These are phyloP conservation scores for Sequoia sempervirens DNA, from an alignment of 75 land plant species.

Conservation along the genomic window DNA sequence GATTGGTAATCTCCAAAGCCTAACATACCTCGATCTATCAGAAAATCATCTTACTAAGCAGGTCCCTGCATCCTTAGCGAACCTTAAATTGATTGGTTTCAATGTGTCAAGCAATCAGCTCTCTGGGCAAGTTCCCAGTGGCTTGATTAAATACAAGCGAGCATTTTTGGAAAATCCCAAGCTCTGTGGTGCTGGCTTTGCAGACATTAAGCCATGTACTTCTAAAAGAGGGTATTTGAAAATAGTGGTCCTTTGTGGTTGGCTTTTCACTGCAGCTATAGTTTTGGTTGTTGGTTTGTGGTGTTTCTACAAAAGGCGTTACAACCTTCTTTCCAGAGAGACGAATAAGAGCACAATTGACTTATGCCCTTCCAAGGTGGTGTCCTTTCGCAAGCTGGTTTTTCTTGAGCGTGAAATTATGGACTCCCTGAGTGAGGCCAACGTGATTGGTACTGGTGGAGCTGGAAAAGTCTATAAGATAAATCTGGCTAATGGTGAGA, in stretches of 20 bases:
- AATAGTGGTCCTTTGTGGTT: conserved; percentile 25
- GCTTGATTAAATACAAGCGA: conserved; percentile 37
- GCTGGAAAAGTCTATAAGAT: conserved; percentile 43
- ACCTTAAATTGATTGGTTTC: conserved; percentile 23
- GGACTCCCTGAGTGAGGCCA: conserved; percentile 25
- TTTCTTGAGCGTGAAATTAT: conserved; percentile 21
- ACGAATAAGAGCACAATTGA: conserved; percentile 14
- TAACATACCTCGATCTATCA: conserved; percentile 25
- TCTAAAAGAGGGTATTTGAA: neutral
- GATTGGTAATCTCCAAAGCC: conserved; percentile 24
- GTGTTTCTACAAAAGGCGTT: conserved; percentile 36
- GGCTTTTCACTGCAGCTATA: conserved; percentile 22
- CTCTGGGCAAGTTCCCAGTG: conserved; percentile 51
- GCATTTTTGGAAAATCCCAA: conserved; percentile 17
- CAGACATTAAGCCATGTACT: conserved; percentile 5
- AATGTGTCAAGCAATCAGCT: conserved; percentile 67
- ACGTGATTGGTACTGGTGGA: conserved; percentile 34
- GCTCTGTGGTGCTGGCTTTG: conserved; percentile 14
- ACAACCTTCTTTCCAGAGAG: conserved; percentile 13
- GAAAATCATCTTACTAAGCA: conserved; percentile 27
- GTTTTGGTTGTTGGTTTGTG: conserved; percentile 40
- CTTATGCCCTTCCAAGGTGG: conserved; percentile 8
- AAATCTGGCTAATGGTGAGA: conserved; percentile 22
- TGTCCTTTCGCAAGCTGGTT: conserved; percentile 17
- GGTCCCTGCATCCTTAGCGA: conserved; percentile 24